Evolutionary conservation across 164 flowering plant species (phyloP), one percentile per base, ranked within the genome.

Genomic region (Vitis rotundifolia): DNA sequence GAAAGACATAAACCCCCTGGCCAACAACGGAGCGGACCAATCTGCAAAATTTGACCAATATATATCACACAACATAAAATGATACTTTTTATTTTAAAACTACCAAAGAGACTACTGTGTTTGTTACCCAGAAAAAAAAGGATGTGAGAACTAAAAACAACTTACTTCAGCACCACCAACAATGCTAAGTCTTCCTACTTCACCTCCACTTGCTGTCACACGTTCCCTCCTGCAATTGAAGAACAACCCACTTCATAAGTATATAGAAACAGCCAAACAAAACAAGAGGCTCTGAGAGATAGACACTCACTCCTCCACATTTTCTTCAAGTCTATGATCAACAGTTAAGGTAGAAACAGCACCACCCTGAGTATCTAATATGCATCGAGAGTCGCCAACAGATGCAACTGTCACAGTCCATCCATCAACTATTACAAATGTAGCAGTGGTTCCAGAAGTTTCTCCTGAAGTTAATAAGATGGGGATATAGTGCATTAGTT

Each of bases 351-450:
- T 68, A 26, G 93, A 80, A 67, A 91, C 80, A 56, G 74, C 81
- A 49, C 91, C 92, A 49, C 93, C 92, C 69, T 83, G 93, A 58
- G 92, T 73, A 83, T 93, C 97, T 70, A 93, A 81, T 56, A 93
- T 85, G 78, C 98, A 93, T 49, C 98, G 92, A 0, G 97, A 88
- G 72, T 93, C 98, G 48, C 98, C 98, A 71, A 91, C 98, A 29
- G 87, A 93, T 47, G 98, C 98, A 68, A 90, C 98, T 6, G 97
- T 93, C 28, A 93, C 91, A n/a, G 97, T 93, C 98, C 94, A 93
- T 48, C 95, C 84, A 77, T 93, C 98, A 63, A 93, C 78, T 55
- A 93, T 83, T 26, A 93, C 97, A 84, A 93, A 86, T 57, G 98
- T 93, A 55, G 83, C 98, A 44, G 98, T 93, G 16, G 98, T 93